These are phyloP conservation scores for Apiotrichum porosum DNA, from an alignment of 1,284 basidiomycete species.

Conservation along the genomic window DNA sequence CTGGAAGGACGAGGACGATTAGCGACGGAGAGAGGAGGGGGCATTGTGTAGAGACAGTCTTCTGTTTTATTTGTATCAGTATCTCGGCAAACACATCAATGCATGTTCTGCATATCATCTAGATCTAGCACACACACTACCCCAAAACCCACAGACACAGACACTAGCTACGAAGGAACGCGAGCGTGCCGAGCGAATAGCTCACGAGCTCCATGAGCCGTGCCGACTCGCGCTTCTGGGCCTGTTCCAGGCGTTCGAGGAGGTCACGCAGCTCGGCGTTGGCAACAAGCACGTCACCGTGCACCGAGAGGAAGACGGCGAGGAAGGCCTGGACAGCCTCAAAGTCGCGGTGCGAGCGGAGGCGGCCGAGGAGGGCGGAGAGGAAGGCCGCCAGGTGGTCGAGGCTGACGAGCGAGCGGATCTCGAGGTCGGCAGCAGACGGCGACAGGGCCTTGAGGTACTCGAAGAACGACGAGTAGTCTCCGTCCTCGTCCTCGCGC, in stretches of 20 bases:
- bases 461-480: constrained; percentile 76
- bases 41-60: too few species aligned
- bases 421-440: constrained; percentile 82
- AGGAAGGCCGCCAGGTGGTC: constrained; percentile 67
- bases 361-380: constrained; percentile 64
- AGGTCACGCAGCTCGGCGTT: constrained; percentile 60
- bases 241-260: constrained; percentile 58
- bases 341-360: constrained; percentile 79
- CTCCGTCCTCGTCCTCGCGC: constrained; percentile 57
- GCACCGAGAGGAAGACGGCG: constrained; percentile 75
- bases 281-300: constrained; percentile 70
- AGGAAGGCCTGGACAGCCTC: constrained; percentile 91
- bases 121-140: too few species aligned
- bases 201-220: constrained; percentile 54
- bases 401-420: constrained; percentile 67
- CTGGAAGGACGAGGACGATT: constrained; percentile 34
- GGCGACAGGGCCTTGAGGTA: constrained; percentile 84
- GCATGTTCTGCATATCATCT: too few species aligned
- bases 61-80: too few species aligned
- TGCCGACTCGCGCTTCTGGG: constrained; percentile 67
- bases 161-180: constrained; percentile 34
- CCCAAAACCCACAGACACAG: too few species aligned
- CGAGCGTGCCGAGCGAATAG: constrained; percentile 47
- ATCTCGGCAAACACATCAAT: too few species aligned
- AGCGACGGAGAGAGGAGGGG: too few species aligned